Conservation (phyloP, 2,329 filamentous ascomycete species). For the Neocatenulostroma microsporum region DNA sequence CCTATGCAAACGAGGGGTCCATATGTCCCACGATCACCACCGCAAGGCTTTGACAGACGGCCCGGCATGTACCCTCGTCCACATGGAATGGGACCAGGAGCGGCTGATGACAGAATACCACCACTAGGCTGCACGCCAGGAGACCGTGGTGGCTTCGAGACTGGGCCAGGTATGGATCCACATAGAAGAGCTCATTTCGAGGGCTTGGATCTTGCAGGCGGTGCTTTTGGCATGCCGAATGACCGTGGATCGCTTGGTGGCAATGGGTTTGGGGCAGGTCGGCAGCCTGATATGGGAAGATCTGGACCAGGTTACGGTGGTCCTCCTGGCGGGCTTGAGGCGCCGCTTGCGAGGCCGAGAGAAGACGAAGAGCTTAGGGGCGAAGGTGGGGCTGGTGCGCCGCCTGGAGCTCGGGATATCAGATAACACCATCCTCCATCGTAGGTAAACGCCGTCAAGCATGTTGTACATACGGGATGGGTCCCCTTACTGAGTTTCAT, state of each 20-base stretch:
- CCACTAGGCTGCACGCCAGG: background rate
- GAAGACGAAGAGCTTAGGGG: conserved; percentile 1
- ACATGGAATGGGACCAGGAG: background rate
- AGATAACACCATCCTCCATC: too few species aligned
- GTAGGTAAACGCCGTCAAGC: too few species aligned
- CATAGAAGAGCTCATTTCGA: background rate
- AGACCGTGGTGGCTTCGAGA: background rate
- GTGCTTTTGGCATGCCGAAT: too few species aligned
- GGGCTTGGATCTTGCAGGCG: background rate
- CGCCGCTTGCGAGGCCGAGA: background rate
- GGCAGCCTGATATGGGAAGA: background rate
- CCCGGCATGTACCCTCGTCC: background rate
- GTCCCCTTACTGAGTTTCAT: too few species aligned
- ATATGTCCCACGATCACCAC: too few species aligned
- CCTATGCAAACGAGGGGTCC: too few species aligned
- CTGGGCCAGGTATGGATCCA: background rate
- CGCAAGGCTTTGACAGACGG: too few species aligned
- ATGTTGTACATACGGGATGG: too few species aligned
- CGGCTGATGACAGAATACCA: background rate
- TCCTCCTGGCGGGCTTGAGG: background rate
- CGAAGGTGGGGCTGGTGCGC: background rate
- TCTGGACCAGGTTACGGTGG: background rate
- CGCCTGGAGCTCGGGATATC: background rate
- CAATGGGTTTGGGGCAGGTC: too few species aligned
- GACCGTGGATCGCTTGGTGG: too few species aligned